These are phyloP conservation scores for Omphalea diandra DNA, from an alignment of 441 rosid genomes.

Conservation along the genomic window DNA sequence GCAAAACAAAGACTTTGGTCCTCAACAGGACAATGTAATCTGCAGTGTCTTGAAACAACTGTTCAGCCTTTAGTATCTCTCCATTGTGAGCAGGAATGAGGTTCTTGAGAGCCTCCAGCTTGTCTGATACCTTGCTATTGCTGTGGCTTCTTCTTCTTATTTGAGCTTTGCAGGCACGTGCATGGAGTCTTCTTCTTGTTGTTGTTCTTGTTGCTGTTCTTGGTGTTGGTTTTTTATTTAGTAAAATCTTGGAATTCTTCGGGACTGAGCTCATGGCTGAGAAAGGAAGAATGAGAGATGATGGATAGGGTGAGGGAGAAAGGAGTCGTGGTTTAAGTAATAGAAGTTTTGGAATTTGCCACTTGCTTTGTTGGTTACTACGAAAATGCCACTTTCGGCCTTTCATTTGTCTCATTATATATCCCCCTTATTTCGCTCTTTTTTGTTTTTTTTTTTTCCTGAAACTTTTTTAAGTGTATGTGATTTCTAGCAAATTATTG, in stretches of 20 bases:
- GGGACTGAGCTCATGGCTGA: constrained; percentile 27
- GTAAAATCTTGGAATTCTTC: constrained; percentile 17
- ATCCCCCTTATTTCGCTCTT: not conserved
- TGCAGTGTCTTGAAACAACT: constrained; percentile 56
- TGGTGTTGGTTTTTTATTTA: constrained; percentile 11
- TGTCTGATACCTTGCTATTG: constrained; percentile 34
- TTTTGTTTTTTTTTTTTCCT: not conserved
- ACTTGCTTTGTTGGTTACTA: constrained; percentile 17
- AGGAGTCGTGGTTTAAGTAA: constrained; percentile 33
- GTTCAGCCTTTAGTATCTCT: constrained; percentile 38
- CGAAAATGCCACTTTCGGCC: constrained; percentile 26
- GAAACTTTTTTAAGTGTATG: too few species aligned
- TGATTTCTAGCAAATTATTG: too few species aligned
- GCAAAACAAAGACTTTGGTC: constrained; percentile 44
- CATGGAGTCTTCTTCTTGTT: constrained; percentile 17
- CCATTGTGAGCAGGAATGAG: constrained; percentile 38
- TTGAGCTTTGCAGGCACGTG: constrained; percentile 23
- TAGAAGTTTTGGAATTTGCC: constrained; percentile 24
- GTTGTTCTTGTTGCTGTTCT: constrained; percentile 15
- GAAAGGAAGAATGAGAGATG: not conserved
- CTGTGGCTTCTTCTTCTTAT: constrained; percentile 8
- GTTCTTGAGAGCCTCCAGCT: constrained; percentile 50
- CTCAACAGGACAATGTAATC: constrained; percentile 53
- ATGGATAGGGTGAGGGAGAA: not conserved
- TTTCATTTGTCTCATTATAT: not conserved